These are phyloP conservation scores for Solanum virginianum DNA, from an alignment of 257 asterid genomes.

Conservation along the genomic window DNA sequence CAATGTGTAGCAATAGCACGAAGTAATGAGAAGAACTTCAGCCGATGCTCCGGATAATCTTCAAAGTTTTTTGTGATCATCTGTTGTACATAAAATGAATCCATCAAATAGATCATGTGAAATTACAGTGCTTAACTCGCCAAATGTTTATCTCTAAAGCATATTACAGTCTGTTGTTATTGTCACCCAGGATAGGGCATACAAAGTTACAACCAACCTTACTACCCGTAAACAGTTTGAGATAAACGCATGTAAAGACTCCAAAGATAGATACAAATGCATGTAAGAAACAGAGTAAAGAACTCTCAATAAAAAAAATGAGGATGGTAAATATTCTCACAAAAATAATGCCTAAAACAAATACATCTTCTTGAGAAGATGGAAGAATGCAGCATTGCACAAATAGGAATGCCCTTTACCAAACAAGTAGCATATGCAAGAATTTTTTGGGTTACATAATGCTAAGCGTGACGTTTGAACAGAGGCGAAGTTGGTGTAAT, in stretches of 20 bases:
- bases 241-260: background rate
- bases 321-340: background rate
- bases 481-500: background rate
- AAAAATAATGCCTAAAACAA: background rate
- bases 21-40: conserved; percentile 86
- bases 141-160: background rate
- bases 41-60: conserved; percentile 99
- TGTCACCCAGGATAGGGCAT: background rate
- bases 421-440: background rate
- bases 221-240: background rate
- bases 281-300: background rate
- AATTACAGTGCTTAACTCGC: background rate
- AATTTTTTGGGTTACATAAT: background rate
- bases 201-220: background rate
- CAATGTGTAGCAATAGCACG: conserved; percentile 93
- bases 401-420: background rate
- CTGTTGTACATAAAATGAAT: conserved; percentile 22
- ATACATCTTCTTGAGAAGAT: background rate
- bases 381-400: background rate
- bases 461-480: background rate
- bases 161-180: background rate
- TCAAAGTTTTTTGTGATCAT: conserved; percentile 97
- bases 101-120: background rate
- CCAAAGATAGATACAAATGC: background rate
- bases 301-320: background rate